A percentile compares a stretch with the other conserved stretches of the same genome.
Evolutionary conservation across 495 filamentous ascomycete species (phyloP).

Genomic region (Bombardia bombarda): DNA sequence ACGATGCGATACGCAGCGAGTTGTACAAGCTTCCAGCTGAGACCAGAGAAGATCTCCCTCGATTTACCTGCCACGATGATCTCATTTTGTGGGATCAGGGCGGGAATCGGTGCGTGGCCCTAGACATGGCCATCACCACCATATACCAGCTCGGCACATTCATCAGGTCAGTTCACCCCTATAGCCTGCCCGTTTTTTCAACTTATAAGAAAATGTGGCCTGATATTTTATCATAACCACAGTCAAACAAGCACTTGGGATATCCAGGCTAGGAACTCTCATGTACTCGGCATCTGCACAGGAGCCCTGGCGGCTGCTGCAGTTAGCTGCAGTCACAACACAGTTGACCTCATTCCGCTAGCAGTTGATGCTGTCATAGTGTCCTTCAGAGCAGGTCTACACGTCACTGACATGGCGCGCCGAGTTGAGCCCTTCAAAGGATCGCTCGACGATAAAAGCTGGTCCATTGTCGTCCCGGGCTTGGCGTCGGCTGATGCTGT

Average conservation of each 20-base stretch:
- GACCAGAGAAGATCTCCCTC: background rate
- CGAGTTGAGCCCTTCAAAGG: too few relatives aligned
- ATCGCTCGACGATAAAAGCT: too few relatives aligned
- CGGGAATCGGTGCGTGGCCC: background rate
- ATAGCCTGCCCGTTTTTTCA: conserved; percentile 52
- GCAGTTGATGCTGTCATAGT: conserved; percentile 59
- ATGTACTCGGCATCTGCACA: background rate
- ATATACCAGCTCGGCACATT: background rate
- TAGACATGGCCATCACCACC: background rate
- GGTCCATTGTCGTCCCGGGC: background rate
- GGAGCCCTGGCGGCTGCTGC: background rate
- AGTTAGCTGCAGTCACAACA: conserved; percentile 39
- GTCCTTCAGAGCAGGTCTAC: conserved; percentile 57
- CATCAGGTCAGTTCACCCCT: background rate
- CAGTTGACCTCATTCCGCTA: conserved; percentile 54
- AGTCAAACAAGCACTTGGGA: background rate
- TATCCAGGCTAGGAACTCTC: background rate
- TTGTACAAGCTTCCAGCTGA: background rate
- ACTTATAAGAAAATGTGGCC: conserved; percentile 7
- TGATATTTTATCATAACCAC: background rate
- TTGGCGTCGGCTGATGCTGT: background rate
- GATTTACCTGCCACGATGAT: background rate
- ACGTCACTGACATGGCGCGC: conserved; percentile 28
- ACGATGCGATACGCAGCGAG: background rate
- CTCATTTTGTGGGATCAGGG: background rate